Evolutionary conservation across 2,329 filamentous ascomycete species (phyloP), one percentile per base, ranked within the genome.

Genomic region (Aspergillus ochraceus): DNA sequence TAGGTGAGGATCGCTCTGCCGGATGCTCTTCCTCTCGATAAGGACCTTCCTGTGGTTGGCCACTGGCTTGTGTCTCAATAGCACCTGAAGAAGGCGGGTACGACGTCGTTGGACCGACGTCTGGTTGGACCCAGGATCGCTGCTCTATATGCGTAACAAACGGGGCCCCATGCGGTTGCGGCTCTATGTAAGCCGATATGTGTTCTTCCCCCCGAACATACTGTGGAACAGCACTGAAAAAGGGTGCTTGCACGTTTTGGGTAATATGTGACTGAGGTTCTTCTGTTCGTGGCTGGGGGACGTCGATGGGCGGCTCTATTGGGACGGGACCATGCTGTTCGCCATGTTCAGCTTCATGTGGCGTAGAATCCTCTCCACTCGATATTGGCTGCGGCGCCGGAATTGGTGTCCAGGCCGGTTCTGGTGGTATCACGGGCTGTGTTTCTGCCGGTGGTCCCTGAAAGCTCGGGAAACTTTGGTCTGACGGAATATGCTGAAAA

Each of bases 151-250:
- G 61, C 3, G 45, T 14, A 24, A 52, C 58, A 22, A 59, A 52
- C 10, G 68, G 62, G 20, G 63, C 60, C 19, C 61, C 57, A 55
- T 64, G 51, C 10, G 63, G 53, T 36, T 63, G 52, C 32, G 65
- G 60, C 6, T 66, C 66, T 53, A 70, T 70, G 61, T 68, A 77
- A 19, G 72, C 66, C 32, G 73, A 73, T 12, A 76, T 64, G 54
- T 79, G 71, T 61, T 80, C 77, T 67, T 80, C 78, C 32, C 78
- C 78, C 45, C 72, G 73, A 19, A 80, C 78, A 66, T 79, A 80
- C 56, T 77, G 75, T 19, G 79, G 78, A 6, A 80, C 78, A 47
- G 66, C 70, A 55, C 76, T 79, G 26, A 71, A 51, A 6, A 74
- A 51, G 29, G 69, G 70, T 19, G 63, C 58, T 39, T 55, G 49